phyloP scores from a whole-genome alignment of 805 yeast genomes.

The Ogataea angusta region DNA sequence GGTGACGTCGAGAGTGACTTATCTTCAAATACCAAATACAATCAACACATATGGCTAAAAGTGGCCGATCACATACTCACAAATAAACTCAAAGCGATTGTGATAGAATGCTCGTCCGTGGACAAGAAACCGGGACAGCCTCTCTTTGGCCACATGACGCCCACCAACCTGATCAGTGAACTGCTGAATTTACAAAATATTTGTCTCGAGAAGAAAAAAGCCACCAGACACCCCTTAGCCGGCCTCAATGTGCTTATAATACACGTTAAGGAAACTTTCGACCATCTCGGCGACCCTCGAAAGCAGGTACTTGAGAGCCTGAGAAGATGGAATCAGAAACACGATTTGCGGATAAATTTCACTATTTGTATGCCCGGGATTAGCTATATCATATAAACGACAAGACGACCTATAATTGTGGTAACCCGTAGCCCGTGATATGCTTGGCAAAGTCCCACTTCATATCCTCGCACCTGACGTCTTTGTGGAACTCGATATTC shows the following conservation, averaged over 20 bases:
- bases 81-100: slow-evolving; percentile 46
- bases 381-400: slow-evolving; percentile 32
- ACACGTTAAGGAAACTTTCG: slow-evolving; percentile 48
- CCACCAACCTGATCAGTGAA: slow-evolving; percentile 58
- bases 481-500: slow-evolving; percentile 52
- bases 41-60: slow-evolving; percentile 51
- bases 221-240: slow-evolving; percentile 34
- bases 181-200: slow-evolving; percentile 33
- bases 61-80: slow-evolving; percentile 46
- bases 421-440: slow-evolving; percentile 80
- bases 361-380: slow-evolving; percentile 57
- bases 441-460: slow-evolving; percentile 88
- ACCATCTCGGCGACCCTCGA: slow-evolving; percentile 50
- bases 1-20: slow-evolving; percentile 83
- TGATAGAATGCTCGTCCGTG: slow-evolving; percentile 75
- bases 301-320: slow-evolving; percentile 48
- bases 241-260: slow-evolving; percentile 48
- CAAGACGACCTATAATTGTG: slow-evolving; percentile 24
- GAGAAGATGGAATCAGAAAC: slow-evolving; percentile 34
- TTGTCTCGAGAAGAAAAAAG: slow-evolving; percentile 17
- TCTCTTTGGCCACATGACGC: slow-evolving; percentile 80
- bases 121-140: slow-evolving; percentile 43
- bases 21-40: slow-evolving; percentile 38
- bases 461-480: slow-evolving; percentile 67
- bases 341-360: slow-evolving; percentile 43